Evolutionary conservation across 2,329 filamentous ascomycete genomes (phyloP), one percentile per base, ranked within the genome.

Genomic region (Ceratocystis eucalypticola): DNA sequence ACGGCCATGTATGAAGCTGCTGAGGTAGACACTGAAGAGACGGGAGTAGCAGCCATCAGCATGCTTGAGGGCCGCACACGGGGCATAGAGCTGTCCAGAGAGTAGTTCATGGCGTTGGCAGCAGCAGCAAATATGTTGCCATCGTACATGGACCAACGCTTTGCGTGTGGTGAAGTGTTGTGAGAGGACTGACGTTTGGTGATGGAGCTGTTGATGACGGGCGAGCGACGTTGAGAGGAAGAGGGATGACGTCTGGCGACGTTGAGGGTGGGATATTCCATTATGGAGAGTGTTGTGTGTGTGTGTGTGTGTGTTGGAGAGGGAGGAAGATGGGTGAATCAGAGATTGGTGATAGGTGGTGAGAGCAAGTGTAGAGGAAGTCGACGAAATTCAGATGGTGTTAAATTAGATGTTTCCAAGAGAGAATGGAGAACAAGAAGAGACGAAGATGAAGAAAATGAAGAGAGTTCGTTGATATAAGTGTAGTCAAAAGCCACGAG

Each of bases 61-160:
- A 67, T 62, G 53, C 62, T 65, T 28, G 62, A 28, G 22, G 66
- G 66, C 17, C 66, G 66, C 17, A 53, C 41, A 44, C 64, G 55
- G 10, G 61, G 61, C 61, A 65, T 59, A 10, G 53, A 30, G 25
- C 41, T 22, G 44, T 63, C 62, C 20, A 65, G 10, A 3, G 64
- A 61, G 46, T 57, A 55, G 50, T 66, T 63, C 33, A 45, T 64
- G 59, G 57, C 30, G 55, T 37, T 33, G 55, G 37, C 22, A 41
- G 62, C 62, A 25, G 55, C 20, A 25, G 62, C 45, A 25, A 65
- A 67, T 17, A 67, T 41, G 44, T 59, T 44, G 20, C 53, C 44
- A 44, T 64, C 62, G 33, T 67, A 67, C 66, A 67, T 67, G 57
- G 62, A 65, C 66, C 66, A 65, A 45, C 66, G 66, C 53, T 67